These are phyloP conservation scores for Taxawa tesnikishii DNA, from an alignment of 2,329 filamentous ascomycete genomes.

Conservation along the genomic window DNA sequence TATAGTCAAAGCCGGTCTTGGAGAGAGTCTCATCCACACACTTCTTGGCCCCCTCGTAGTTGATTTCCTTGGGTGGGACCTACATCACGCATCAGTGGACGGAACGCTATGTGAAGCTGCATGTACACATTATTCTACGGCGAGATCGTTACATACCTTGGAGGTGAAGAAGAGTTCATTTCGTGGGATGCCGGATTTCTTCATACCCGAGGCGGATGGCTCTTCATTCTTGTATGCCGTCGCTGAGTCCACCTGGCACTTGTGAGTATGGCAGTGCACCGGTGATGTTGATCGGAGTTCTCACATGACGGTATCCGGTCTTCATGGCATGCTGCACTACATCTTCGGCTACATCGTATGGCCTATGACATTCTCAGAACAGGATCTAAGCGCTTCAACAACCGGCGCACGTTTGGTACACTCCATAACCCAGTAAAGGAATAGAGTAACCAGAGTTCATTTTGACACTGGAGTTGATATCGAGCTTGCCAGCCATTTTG, in stretches of 20 bases:
- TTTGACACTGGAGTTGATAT: constrained; percentile 29
- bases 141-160: too few relatives aligned
- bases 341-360: constrained; percentile 43
- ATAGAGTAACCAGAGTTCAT: constrained; percentile 51
- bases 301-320: constrained; percentile 44
- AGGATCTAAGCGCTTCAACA: constrained; percentile 21
- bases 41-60: constrained; percentile 52
- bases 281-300: constrained; percentile 6
- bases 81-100: too few relatives aligned
- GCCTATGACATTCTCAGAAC: constrained; percentile 24
- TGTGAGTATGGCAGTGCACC: background rate
- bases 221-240: constrained; percentile 46
- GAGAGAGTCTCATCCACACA: constrained; percentile 52
- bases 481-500: constrained; percentile 5
- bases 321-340: constrained; percentile 45
- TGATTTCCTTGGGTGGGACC: constrained; percentile 37
- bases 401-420: constrained; percentile 20
- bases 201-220: constrained; percentile 41
- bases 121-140: too few relatives aligned
- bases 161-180: constrained; percentile 50
- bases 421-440: constrained; percentile 44
- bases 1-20: constrained; percentile 39
- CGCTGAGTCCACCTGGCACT: constrained; percentile 44
- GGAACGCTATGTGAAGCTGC: too few relatives aligned
- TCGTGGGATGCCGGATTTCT: constrained; percentile 38